A percentile compares a stretch with the other conserved stretches of the same genome.
Evolutionary conservation across 345 rosid genomes (phyloP).

Genomic region (Hibiscus trionum): DNA sequence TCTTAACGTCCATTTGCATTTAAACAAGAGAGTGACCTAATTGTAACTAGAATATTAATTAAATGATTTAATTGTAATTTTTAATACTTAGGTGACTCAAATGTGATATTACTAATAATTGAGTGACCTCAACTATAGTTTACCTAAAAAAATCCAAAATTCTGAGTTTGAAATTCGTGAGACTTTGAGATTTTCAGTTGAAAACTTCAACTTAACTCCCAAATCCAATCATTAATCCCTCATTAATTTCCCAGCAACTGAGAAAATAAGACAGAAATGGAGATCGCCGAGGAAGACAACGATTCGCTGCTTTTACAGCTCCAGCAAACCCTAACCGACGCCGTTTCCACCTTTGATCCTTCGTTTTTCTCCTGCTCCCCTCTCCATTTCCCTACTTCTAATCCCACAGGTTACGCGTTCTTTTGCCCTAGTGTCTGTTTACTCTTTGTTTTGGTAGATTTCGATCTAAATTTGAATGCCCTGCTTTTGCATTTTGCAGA

Average conservation of each 20-base stretch:
- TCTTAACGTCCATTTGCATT: too few species aligned
- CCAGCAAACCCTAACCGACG: conserved; percentile 14
- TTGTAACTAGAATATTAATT: too few species aligned
- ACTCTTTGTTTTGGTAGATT: not conserved
- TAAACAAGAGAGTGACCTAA: too few species aligned
- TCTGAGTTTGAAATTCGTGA: not conserved
- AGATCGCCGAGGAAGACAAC: conserved; percentile 62
- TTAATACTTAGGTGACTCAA: too few species aligned
- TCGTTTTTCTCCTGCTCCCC: conserved; percentile 59
- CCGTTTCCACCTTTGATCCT: conserved; percentile 13
- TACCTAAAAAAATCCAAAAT: conserved; percentile 21
- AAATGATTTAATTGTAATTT: too few species aligned
- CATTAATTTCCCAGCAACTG: not conserved
- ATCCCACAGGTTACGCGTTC: conserved; percentile 16
- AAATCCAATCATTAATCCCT: not conserved
- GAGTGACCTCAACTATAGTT: not conserved
- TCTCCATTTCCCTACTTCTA: conserved; percentile 46
- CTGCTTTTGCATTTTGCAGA: conserved; percentile 16
- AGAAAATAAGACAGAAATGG: conserved; percentile 32
- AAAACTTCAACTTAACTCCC: not conserved
- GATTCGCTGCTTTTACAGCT: conserved; percentile 35
- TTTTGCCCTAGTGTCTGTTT: conserved; percentile 15
- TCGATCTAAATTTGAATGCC: not conserved
- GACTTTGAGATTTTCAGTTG: not conserved
- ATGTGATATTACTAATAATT: too few species aligned